Base-by-base conservation (phyloP, 2,329 filamentous ascomycete species). In the Exserohilum turcica region DNA sequence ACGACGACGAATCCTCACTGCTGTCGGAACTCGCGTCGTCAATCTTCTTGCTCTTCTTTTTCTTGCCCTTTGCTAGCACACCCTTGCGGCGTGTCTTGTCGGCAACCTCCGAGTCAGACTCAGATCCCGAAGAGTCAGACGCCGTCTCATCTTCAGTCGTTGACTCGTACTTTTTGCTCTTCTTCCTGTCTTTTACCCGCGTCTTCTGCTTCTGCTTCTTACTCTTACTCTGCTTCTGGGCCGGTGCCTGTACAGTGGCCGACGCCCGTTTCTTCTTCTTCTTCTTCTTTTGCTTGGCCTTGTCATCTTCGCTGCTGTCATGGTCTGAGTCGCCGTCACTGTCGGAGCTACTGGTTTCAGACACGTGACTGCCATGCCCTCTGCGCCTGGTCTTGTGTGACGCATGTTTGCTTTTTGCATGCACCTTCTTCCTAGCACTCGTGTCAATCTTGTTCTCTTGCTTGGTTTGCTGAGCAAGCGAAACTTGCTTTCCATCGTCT, bases 111-210 rank as follows among this genome's bases (percentile, higher is more conserved):
- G 60, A 60, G 5, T 61, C 60, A 1, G 62, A 66, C 3, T 61
- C 57, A 2, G 58, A 66, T 3, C 61, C 58, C 1, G 59, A 64
- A n/a, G 54, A 61, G 13, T 52, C 43, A 6, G 52, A 48, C 3
- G 57, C 59, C 27, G 54, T 64, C 10, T 59, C 56, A 2, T 63
- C 54, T 12, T 65, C 60, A 42, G 60, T 65, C 0, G 56, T 44
- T 24, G 40, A 48, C 1, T 59, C 52, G n/a, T 58, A 40, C 39
- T 63, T 65, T 43, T 63, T 68, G 38, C 61, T 65, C n/a, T 43
- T 61, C 54, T 60, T 68, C 54, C 60, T 68, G 15, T 29, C 37
- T 36, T 65, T 71, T 5, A 57, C 46, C 40, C 64, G 67, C 6
- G 52, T 56, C 36, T 64, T 73, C 24, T 52, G 52, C 48, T 64